These are phyloP conservation scores for Capsicum rhomboideum DNA, from an alignment of 257 asterid species.

Conservation along the genomic window DNA sequence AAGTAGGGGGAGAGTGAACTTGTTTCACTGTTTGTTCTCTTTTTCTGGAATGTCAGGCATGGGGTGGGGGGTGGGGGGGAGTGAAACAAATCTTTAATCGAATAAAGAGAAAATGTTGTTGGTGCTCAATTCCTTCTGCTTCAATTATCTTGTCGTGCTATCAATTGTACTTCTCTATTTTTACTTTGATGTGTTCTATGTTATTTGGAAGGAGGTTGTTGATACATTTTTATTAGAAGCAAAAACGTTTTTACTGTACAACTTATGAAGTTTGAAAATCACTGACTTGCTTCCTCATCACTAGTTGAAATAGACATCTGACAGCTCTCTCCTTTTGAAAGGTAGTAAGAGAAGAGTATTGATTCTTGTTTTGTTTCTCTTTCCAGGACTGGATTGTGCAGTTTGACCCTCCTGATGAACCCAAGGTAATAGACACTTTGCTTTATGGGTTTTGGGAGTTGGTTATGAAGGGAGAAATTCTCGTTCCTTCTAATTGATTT, in stretches of 20 bases:
- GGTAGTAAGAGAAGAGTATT: not conserved
- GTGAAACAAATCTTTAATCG: not conserved
- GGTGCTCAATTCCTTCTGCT: not conserved
- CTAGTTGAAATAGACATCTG: not conserved
- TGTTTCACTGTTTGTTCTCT: not conserved
- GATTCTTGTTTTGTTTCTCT: slow-evolving; percentile 2
- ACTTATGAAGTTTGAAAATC: not conserved
- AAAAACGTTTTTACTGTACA: not conserved
- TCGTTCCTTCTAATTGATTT: slow-evolving; percentile 1
- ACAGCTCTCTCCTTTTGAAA: not conserved
- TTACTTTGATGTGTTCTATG: not conserved
- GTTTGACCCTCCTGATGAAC: slow-evolving; percentile 96
- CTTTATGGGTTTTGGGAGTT: not conserved
- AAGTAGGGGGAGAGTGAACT: not conserved
- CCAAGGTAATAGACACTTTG: slow-evolving; percentile 47
- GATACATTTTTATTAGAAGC: not conserved
- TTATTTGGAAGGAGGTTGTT: not conserved
- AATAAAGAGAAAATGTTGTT: not conserved
- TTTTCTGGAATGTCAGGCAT: not conserved
- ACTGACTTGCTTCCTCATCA: not conserved
- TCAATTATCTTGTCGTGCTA: not conserved
- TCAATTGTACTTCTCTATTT: not conserved
- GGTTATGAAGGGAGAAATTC: not conserved
- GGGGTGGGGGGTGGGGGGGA: not conserved
- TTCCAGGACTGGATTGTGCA: slow-evolving; percentile 97